phyloP scores from a whole-genome alignment of 2,329 filamentous ascomycete genomes.

The Alternaria gaisen region DNA sequence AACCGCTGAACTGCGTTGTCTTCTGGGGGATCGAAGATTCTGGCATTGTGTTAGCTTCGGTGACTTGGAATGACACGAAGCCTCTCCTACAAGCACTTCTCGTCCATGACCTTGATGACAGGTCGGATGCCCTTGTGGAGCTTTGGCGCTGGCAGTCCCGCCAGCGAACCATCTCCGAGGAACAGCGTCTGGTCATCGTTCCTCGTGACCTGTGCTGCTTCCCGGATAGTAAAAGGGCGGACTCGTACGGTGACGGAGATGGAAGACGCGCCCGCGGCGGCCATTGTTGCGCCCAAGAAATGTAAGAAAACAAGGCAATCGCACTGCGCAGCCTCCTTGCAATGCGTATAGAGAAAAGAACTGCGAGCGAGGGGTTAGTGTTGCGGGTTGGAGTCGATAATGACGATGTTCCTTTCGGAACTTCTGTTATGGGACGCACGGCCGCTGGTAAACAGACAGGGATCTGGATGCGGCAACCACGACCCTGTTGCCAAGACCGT shows the following conservation, averaged over 20 bases:
- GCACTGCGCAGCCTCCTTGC: conserved; percentile 24
- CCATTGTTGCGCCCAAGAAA: conserved; percentile 40
- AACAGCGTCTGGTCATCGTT: conserved; percentile 88
- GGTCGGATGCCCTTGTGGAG: conserved; percentile 86
- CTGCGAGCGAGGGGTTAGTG: conserved; percentile 28
- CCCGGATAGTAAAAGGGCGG: conserved; percentile 79
- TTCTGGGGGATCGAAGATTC: conserved; percentile 96
- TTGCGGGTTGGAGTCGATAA: conserved; percentile 30
- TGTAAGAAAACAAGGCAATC: conserved; percentile 13
- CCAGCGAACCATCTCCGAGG: conserved; percentile 94
- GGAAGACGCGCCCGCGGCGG: conserved; percentile 58
- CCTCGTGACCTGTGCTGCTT: conserved; percentile 87
- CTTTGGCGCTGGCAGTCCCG: conserved; percentile 84
- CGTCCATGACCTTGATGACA: conserved; percentile 95
- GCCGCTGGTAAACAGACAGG: conserved; percentile 41
- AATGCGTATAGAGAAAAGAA: conserved; percentile 12
- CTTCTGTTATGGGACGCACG: conserved; percentile 32
- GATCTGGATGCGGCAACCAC: conserved; percentile 31
- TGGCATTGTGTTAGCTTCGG: conserved; percentile 54
- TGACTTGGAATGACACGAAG: background rate
- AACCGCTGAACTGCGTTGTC: conserved; percentile 92
- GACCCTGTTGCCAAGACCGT: conserved; percentile 27
- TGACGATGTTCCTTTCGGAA: conserved; percentile 30
- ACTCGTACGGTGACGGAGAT: conserved; percentile 67
- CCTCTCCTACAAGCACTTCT: conserved; percentile 83